Base-by-base conservation (phyloP, 345 rosid genomes). In the Corchorus capsularis region DNA sequence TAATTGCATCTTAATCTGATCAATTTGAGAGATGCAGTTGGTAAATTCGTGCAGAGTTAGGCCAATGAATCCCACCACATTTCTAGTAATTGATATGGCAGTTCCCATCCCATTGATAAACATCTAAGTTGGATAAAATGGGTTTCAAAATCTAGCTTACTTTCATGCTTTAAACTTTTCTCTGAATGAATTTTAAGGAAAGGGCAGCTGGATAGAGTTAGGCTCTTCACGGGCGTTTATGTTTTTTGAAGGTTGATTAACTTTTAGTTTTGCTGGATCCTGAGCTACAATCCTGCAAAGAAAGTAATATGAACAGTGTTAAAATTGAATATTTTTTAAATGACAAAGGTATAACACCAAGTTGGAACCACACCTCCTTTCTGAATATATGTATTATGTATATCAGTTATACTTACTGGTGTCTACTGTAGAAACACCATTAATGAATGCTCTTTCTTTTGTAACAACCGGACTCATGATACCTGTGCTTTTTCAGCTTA, bases 1-100 rank as follows among this genome's bases (percentile, higher is more conserved):
- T 32, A 59, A 50, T 50, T 69, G 22, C 73, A 52, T 69, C 72
- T 68, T 68, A 27, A 32, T 50, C 19, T 22, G 37, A 46, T 46
- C 27, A 1, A 34, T 16, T 52, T 34, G 60, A 52, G 34, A 16
- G 27, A 35, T 16, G 5, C 8, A n/a, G n/a, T 52, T 52, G 46
- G 4, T 27, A 68, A 68, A 49, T 17, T 50, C 45, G 22, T 50
- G 45, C 60, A 34, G 27, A 32, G 4, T 16, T n/a, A 52, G 59
- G 59, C 16, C 43, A 34, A 32, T 39, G 59, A 50, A 32, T 27
- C 1, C 20, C 5, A 50, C 2, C 27, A 8, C 20, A 9, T 50
- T 52, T 69, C 43, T 8, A 49, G 22, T 11, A 66, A 67, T 67
- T 46, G 46, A 47, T 34, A 46, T 22, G 8, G 14, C 20, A 22